Percentiles rank a stretch among this genome's conserved stretches.
phyloP scores from a whole-genome alignment of 345 rosid species.

The Carallia brachiata region DNA sequence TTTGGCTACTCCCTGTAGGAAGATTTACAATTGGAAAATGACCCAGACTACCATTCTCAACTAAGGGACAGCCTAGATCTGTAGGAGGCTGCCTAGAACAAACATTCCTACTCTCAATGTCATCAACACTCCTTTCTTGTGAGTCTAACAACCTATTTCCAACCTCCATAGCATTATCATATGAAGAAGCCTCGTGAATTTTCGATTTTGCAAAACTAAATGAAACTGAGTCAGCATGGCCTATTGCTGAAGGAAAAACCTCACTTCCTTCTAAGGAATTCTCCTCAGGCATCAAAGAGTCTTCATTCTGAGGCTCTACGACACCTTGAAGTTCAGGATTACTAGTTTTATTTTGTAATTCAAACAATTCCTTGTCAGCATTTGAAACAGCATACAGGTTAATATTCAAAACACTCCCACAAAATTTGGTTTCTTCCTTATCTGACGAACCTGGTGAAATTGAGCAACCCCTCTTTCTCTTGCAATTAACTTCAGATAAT shows the following conservation, averaged over 20 bases:
- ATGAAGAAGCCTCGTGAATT: slow-evolving; percentile 23
- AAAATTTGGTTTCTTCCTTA: slow-evolving; percentile 33
- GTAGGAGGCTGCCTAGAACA: slow-evolving; percentile 23
- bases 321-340: slow-evolving; percentile 17
- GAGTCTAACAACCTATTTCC: slow-evolving; percentile 15
- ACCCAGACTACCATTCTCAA: slow-evolving; percentile 32
- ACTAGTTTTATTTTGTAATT: slow-evolving; percentile 18
- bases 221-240: slow-evolving; percentile 22
- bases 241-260: slow-evolving; percentile 20
- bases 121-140: slow-evolving; percentile 29
- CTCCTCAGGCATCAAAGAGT: slow-evolving; percentile 29
- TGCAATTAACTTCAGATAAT: slow-evolving; percentile 16
- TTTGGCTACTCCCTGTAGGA: slow-evolving; percentile 6
- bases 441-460: slow-evolving; percentile 27
- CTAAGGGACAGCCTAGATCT: slow-evolving; percentile 14
- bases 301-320: slow-evolving; percentile 33
- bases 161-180: slow-evolving; percentile 10
- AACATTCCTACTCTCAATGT: slow-evolving; percentile 19
- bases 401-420: slow-evolving; percentile 24
- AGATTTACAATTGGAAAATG: slow-evolving; percentile 8
- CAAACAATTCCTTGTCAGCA: slow-evolving; percentile 25
- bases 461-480: slow-evolving; percentile 32
- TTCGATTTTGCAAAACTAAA: slow-evolving; percentile 25
- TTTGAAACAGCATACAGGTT: slow-evolving; percentile 24
- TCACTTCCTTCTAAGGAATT: slow-evolving; percentile 19